Conservation (phyloP, 495 filamentous ascomycete genomes). For the Aspergillus carlsbadensis region DNA sequence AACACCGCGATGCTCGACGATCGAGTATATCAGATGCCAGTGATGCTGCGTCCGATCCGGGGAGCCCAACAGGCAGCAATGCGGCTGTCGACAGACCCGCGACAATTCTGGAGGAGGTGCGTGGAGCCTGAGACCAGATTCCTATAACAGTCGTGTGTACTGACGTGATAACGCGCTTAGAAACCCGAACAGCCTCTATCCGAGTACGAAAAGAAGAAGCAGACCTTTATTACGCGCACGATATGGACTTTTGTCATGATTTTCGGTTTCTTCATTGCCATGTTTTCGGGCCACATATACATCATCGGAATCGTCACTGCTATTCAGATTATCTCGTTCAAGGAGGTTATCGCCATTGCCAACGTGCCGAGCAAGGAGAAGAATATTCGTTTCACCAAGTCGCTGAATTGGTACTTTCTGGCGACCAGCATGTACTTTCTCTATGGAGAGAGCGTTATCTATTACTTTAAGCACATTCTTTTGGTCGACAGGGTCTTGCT, state of each 20-base stretch:
- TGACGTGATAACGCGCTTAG: slow-evolving; percentile 21
- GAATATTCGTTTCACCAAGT: slow-evolving; percentile 90
- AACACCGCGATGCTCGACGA: slow-evolving; percentile 58
- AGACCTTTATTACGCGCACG: slow-evolving; percentile 93
- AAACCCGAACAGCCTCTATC: slow-evolving; percentile 48
- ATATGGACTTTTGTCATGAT: slow-evolving; percentile 99
- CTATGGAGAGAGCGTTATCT: slow-evolving; percentile 98
- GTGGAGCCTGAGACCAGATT: not conserved
- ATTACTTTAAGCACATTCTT: slow-evolving; percentile 99
- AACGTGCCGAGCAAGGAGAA: slow-evolving; percentile 89
- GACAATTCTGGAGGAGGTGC: slow-evolving; percentile 51
- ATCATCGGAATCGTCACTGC: slow-evolving; percentile 88
- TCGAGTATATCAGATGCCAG: slow-evolving; percentile 78
- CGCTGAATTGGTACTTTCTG: slow-evolving; percentile 97
- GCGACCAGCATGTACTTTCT: slow-evolving; percentile 99
- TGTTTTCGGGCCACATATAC: slow-evolving; percentile 97
- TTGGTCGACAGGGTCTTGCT: slow-evolving; percentile 90
- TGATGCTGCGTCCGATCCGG: slow-evolving; percentile 66
- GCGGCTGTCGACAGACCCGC: slow-evolving; percentile 43
- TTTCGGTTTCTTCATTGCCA: slow-evolving; percentile 79
- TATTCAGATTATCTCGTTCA: slow-evolving; percentile 96
- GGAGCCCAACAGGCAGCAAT: slow-evolving; percentile 50
- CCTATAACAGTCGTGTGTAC: no score
- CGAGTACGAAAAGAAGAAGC: slow-evolving; percentile 98
- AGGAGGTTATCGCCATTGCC: slow-evolving; percentile 98